phyloP scores from a whole-genome alignment of 164 flowering plant genomes.

The Hamamelis virginiana region DNA sequence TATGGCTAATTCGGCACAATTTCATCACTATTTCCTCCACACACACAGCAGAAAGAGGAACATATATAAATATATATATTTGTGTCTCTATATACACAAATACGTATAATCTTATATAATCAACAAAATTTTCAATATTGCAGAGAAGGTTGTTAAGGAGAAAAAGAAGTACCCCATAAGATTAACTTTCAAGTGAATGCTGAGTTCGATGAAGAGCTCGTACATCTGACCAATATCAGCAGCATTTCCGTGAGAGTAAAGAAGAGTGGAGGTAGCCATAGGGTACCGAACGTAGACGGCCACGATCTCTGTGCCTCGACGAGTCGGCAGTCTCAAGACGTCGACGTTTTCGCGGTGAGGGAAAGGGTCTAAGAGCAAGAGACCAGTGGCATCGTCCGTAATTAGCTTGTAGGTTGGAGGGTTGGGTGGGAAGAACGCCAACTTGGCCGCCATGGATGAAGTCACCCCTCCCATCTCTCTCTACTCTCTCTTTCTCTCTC shows the following conservation, averaged over 20 bases:
- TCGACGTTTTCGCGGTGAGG: constrained; percentile 79
- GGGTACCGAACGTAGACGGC: constrained; percentile 63
- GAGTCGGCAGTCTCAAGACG: constrained; percentile 51
- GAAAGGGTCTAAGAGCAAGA: constrained; percentile 45
- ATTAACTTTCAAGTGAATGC: constrained; percentile 60
- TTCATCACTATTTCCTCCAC: no score
- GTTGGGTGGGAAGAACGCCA: constrained; percentile 73
- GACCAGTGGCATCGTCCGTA: constrained; percentile 39
- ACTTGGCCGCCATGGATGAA: constrained; percentile 73
- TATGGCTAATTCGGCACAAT: no score
- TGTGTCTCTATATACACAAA: neutral
- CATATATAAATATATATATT: no score
- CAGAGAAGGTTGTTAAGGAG: neutral
- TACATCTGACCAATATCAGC: constrained; percentile 81
- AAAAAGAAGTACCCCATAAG: constrained; percentile 48
- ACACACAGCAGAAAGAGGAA: no score
- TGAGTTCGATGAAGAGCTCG: constrained; percentile 66
- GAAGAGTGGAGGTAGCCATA: constrained; percentile 57
- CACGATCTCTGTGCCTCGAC: constrained; percentile 59
- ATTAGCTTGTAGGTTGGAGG: constrained; percentile 62
- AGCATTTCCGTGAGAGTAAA: constrained; percentile 74
- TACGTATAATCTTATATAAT: neutral
- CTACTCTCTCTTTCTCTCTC: constrained; percentile 4
- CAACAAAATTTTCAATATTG: neutral
- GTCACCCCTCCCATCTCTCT: constrained; percentile 67